A percentile compares a stretch with the other conserved stretches of the same genome.
Evolutionary conservation across 2,329 filamentous ascomycete genomes (phyloP).

Genomic region (Trichoderma harzianum): DNA sequence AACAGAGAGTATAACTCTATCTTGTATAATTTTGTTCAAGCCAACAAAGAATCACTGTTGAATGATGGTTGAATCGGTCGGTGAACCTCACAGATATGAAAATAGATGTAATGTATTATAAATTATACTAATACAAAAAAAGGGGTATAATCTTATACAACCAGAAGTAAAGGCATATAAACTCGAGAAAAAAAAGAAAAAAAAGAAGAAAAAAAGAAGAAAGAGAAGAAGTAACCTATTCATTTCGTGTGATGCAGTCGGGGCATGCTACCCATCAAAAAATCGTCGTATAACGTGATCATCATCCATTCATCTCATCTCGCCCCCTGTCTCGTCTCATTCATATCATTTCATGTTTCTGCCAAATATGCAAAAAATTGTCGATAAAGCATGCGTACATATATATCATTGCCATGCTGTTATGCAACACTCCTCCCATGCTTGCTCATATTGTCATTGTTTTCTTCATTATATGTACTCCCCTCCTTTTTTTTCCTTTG

Average conservation of each 20-base stretch:
- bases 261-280: background rate
- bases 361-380: background rate
- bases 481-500: background rate
- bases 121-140: background rate
- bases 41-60: background rate
- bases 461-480: background rate
- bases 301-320: background rate
- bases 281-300: slow-evolving; percentile 6
- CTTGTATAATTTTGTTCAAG: no score
- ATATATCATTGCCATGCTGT: background rate
- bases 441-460: background rate
- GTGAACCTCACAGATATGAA: background rate
- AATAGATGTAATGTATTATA: background rate
- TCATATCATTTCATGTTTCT: background rate
- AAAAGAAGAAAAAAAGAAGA: background rate
- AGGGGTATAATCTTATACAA: slow-evolving; percentile 18
- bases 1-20: no score
- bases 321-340: background rate
- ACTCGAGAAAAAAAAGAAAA: background rate
- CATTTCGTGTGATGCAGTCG: background rate
- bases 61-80: background rate
- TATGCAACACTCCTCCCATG: background rate
- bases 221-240: background rate
- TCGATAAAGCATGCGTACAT: background rate
- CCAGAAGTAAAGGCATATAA: slow-evolving; percentile 4